Conservation (phyloP, 2,329 filamentous ascomycete species). For the Trichoderma gracile region DNA sequence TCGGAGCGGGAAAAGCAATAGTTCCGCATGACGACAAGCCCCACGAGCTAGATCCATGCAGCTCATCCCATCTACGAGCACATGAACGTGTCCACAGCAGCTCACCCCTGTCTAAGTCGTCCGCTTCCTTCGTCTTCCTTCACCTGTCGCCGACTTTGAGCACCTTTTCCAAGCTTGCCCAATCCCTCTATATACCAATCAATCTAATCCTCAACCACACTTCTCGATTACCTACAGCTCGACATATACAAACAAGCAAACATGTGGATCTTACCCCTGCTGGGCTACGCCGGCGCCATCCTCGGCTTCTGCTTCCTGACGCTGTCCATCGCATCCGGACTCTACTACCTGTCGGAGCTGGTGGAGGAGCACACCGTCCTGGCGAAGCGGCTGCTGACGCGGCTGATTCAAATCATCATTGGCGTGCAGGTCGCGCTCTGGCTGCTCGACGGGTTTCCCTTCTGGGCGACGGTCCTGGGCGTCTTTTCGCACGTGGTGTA, state of each 20-base stretch:
- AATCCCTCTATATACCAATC: no score
- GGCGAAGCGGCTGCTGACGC: constrained; percentile 81
- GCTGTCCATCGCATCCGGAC: constrained; percentile 92
- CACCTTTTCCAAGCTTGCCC: neutral
- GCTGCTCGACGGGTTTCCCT: constrained; percentile 82
- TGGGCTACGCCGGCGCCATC: constrained; percentile 85
- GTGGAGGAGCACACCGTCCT: constrained; percentile 97
- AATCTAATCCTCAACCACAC: no score
- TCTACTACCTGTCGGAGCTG: constrained; percentile 97
- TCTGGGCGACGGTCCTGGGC: constrained; percentile 71
- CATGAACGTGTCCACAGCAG: constrained; percentile 29
- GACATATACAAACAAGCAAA: constrained; percentile 38
- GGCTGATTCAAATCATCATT: constrained; percentile 82
- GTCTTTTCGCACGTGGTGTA: constrained; percentile 83
- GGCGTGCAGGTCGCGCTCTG: constrained; percentile 71
- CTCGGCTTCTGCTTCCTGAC: constrained; percentile 93
- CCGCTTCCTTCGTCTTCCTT: constrained; percentile 1
- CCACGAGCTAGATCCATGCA: constrained; percentile 1
- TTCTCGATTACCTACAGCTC: neutral
- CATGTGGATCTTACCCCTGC: constrained; percentile 94
- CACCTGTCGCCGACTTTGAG: neutral
- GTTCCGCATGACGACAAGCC: constrained; percentile 22
- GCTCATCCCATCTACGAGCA: constrained; percentile 13
- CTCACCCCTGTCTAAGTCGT: constrained; percentile 7
- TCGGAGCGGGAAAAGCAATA: constrained; percentile 24